Percentiles rank a stretch among this genome's conserved stretches.
These are phyloP conservation scores for Jackrogersella minutella DNA, from an alignment of 495 filamentous ascomycete genomes.

Conservation along the genomic window DNA sequence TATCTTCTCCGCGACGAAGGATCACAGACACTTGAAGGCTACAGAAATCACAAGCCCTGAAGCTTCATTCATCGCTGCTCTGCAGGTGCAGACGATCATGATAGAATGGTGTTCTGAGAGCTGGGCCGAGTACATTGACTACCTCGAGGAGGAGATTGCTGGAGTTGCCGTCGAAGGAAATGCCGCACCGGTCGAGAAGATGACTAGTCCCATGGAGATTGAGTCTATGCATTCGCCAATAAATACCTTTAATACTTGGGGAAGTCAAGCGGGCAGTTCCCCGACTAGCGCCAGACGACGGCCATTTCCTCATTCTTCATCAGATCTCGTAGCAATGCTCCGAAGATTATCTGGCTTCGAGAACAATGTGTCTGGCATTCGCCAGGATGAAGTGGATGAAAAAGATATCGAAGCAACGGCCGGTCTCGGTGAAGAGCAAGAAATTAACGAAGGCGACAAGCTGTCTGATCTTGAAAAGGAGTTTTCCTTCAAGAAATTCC, in stretches of 20 bases:
- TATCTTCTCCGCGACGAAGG: conserved; percentile 41
- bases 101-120: conserved; percentile 57
- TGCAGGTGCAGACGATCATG: conserved; percentile 52
- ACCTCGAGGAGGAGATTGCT: conserved; percentile 49
- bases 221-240: conserved; percentile 23
- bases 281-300: not conserved
- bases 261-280: conserved; percentile 9
- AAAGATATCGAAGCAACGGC: conserved; percentile 13
- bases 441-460: conserved; percentile 10
- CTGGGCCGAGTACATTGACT: conserved; percentile 58
- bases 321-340: not conserved
- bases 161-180: conserved; percentile 40
- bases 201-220: conserved; percentile 28
- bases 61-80: conserved; percentile 43
- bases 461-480: conserved; percentile 30
- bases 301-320: conserved; percentile 14
- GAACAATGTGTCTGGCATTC: not conserved
- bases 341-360: conserved; percentile 10
- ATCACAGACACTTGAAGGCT: conserved; percentile 28
- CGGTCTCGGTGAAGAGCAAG: conserved; percentile 1
- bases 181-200: conserved; percentile 38
- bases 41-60: conserved; percentile 36
- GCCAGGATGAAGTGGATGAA: conserved; percentile 3
- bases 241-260: conserved; percentile 16
- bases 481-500: conserved; percentile 51